Conservation (phyloP, 192 early-diverging fungal species). For the Ambispora gerdemannii region DNA sequence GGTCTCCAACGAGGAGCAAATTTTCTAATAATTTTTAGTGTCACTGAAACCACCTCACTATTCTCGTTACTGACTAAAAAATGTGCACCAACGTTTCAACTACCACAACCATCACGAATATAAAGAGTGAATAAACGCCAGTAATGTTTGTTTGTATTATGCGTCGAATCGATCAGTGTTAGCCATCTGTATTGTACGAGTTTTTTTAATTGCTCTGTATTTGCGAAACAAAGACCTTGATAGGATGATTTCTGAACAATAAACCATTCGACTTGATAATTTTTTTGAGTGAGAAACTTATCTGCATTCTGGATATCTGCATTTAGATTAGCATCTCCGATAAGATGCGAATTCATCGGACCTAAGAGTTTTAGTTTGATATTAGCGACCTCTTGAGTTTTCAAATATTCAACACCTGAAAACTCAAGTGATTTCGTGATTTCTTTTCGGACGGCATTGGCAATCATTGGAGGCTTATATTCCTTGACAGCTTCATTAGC, state of each 20-base stretch:
- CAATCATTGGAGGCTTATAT: constrained; percentile 7
- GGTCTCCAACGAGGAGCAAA: constrained; percentile 2
- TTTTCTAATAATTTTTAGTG: too few species aligned
- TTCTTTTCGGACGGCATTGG: neutral
- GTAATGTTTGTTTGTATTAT: too few species aligned
- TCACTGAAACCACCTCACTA: too few species aligned
- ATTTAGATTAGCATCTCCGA: constrained; percentile 4
- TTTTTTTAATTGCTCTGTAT: neutral
- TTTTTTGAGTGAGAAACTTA: constrained; percentile 4
- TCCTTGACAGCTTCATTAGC: constrained; percentile 13
- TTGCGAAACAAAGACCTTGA: constrained; percentile 27
- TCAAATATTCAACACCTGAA: neutral
- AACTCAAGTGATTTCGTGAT: neutral
- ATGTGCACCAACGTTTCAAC: too few species aligned
- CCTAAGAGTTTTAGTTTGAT: constrained; percentile 3
- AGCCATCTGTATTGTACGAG: neutral
- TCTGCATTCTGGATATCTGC: neutral
- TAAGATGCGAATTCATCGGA: constrained; percentile 9
- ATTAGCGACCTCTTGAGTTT: neutral
- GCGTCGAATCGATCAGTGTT: constrained; percentile 11
- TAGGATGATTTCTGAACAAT: neutral
- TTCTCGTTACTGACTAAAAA: too few species aligned
- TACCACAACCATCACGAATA: too few species aligned
- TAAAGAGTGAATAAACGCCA: too few species aligned
- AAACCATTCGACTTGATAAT: constrained; percentile 16